Conservation (phyloP, 2,329 filamentous ascomycete species). For the Diplodia scrobiculata region DNA sequence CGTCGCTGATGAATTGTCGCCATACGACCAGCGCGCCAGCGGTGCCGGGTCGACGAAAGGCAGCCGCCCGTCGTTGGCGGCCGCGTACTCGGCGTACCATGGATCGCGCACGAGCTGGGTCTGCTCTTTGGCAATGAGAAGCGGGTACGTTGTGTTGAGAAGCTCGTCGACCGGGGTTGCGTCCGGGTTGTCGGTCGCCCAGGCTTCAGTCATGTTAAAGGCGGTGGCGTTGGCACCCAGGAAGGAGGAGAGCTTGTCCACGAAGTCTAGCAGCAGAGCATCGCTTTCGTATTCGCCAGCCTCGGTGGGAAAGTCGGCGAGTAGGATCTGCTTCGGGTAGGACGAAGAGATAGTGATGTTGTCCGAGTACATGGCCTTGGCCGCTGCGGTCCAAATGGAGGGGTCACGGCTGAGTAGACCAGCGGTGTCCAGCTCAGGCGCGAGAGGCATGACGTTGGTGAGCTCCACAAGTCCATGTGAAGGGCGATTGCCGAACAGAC, state of each 20-base stretch:
- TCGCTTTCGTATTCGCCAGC: slow-evolving; percentile 43
- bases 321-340: slow-evolving; percentile 50
- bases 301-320: slow-evolving; percentile 48
- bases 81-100: slow-evolving; percentile 55
- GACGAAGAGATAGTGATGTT: slow-evolving; percentile 49
- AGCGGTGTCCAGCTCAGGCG: slow-evolving; percentile 52
- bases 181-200: slow-evolving; percentile 41
- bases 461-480: slow-evolving; percentile 52
- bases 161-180: slow-evolving; percentile 41
- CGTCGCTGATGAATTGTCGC: slow-evolving; percentile 44
- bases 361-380: slow-evolving; percentile 49
- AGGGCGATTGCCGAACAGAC: slow-evolving; percentile 56
- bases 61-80: slow-evolving; percentile 48
- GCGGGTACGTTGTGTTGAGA: slow-evolving; percentile 51
- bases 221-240: slow-evolving; percentile 44
- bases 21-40: slow-evolving; percentile 53
- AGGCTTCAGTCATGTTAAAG: slow-evolving; percentile 45
- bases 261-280: slow-evolving; percentile 46
- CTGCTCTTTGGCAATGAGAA: slow-evolving; percentile 54
- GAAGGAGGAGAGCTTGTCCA: slow-evolving; percentile 49
- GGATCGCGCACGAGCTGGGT: slow-evolving; percentile 51
- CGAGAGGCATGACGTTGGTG: slow-evolving; percentile 54
- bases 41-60: slow-evolving; percentile 57
- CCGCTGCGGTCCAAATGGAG: slow-evolving; percentile 48
- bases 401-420: slow-evolving; percentile 53